These are phyloP conservation scores for Chaetoceros muelleri DNA, from an alignment of 108 stramenopile genomes.

Conservation along the genomic window DNA sequence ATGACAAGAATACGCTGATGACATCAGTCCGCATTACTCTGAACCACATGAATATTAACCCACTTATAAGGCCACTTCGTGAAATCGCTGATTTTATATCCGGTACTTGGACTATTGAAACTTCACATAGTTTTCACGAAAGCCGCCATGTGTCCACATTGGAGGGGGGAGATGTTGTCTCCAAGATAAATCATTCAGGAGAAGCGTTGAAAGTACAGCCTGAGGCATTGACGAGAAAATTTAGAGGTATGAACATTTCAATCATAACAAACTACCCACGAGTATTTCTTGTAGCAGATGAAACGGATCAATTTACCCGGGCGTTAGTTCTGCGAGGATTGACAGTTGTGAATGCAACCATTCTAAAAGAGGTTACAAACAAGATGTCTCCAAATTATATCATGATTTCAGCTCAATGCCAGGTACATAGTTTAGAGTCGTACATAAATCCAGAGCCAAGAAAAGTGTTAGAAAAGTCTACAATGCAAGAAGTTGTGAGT, in stretches of 20 bases:
- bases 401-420: conserved; percentile 22
- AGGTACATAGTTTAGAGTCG: conserved; percentile 40
- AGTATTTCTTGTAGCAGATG: conserved; percentile 63
- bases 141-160: too few species aligned
- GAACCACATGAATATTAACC: conserved; percentile 39
- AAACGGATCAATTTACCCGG: conserved; percentile 45
- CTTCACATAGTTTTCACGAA: too few species aligned
- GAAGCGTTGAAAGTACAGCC: too few species aligned
- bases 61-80: conserved; percentile 29
- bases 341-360: conserved; percentile 34
- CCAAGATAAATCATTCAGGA: too few species aligned
- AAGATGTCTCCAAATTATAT: conserved; percentile 1
- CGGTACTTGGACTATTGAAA: conserved; percentile 26
- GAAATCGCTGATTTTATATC: conserved; percentile 34
- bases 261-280: conserved; percentile 54
- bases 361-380: conserved; percentile 11
- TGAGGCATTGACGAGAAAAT: too few species aligned
- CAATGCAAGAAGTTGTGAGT: too few species aligned
- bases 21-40: conserved; percentile 28
- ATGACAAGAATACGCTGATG: conserved; percentile 10
- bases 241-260: conserved; percentile 28
- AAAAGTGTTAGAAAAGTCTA: conserved; percentile 14
- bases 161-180: too few species aligned
- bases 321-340: conserved; percentile 56
- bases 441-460: conserved; percentile 48